Conservation (phyloP, 1,139 yeast genomes). For the Taphrina confusa region DNA sequence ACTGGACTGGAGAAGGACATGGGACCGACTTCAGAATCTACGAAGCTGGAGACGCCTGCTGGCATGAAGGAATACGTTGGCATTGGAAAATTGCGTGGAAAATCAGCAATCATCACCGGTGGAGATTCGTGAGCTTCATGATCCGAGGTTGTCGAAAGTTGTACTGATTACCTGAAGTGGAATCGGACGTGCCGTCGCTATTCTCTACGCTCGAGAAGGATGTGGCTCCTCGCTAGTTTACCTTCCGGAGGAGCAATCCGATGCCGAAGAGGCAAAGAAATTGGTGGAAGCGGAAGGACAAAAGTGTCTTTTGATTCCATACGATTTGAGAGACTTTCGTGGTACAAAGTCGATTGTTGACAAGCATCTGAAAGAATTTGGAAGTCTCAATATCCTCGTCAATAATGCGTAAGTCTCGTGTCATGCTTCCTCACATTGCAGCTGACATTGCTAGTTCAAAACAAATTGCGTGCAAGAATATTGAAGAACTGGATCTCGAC, state of each 20-base stretch:
- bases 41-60: constrained; percentile 31
- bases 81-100: constrained; percentile 30
- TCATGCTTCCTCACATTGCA: constrained; percentile 57
- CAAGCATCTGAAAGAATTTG: constrained; percentile 66
- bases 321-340: constrained; percentile 22
- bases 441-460: constrained; percentile 3
- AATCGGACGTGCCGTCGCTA: constrained; percentile 36
- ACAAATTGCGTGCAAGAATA: constrained; percentile 54
- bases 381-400: constrained; percentile 76
- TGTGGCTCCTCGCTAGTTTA: constrained; percentile 29
- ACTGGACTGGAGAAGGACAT: constrained; percentile 30
- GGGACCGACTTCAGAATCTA: constrained; percentile 33
- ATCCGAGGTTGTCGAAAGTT: not conserved
- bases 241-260: constrained; percentile 34
- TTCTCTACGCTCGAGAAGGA: constrained; percentile 36
- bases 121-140: constrained; percentile 31
- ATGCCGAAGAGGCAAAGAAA: constrained; percentile 34
- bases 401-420: constrained; percentile 85
- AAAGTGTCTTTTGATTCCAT: constrained; percentile 28
- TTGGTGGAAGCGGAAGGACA: constrained; percentile 35
- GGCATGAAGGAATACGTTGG: constrained; percentile 31
- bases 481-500: constrained; percentile 75
- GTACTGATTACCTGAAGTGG: constrained; percentile 1
- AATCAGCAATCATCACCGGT: constrained; percentile 34
- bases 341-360: constrained; percentile 56